phyloP scores from a whole-genome alignment of 2,329 filamentous ascomycete genomes.

The Fonsecaea pugnacius region DNA sequence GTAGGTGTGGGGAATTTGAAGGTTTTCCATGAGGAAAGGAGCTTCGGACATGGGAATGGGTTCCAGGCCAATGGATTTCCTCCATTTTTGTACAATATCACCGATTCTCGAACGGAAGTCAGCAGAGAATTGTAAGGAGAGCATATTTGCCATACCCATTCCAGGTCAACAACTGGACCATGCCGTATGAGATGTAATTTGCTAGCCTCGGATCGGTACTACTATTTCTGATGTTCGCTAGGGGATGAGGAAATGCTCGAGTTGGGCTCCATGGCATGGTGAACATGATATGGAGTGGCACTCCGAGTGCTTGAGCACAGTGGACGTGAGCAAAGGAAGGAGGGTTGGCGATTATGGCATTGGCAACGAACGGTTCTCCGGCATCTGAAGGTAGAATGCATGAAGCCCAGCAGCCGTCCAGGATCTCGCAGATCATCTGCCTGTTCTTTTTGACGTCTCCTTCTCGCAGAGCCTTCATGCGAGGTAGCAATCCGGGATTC shows the following conservation, averaged over 20 bases:
- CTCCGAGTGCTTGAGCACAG: constrained; percentile 55
- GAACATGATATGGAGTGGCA: constrained; percentile 59
- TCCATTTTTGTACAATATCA: constrained; percentile 53
- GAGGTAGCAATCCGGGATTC: constrained; percentile 51
- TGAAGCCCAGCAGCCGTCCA: constrained; percentile 48
- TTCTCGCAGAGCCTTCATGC: constrained; percentile 44
- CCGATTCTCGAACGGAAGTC: constrained; percentile 42
- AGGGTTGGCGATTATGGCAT: constrained; percentile 61
- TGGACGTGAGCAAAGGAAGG: constrained; percentile 59
- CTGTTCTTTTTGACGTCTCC: constrained; percentile 44
- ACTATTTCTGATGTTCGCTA: constrained; percentile 53
- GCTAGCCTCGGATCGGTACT: constrained; percentile 41
- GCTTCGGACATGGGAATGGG: constrained; percentile 45
- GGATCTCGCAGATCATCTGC: constrained; percentile 44
- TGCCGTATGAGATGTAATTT: constrained; percentile 54
- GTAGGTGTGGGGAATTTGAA: constrained; percentile 52
- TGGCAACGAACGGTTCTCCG: constrained; percentile 54
- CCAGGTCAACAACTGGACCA: constrained; percentile 58
- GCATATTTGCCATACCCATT: constrained; percentile 46
- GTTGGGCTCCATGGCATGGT: constrained; percentile 59
- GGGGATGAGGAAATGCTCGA: constrained; percentile 53
- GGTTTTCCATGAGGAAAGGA: constrained; percentile 43
- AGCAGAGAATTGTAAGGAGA: constrained; percentile 10
- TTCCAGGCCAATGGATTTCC: constrained; percentile 49
- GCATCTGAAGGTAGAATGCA: constrained; percentile 44